Base-by-base conservation (phyloP, 768 basidiomycete species). In the Asterophora parasitica region DNA sequence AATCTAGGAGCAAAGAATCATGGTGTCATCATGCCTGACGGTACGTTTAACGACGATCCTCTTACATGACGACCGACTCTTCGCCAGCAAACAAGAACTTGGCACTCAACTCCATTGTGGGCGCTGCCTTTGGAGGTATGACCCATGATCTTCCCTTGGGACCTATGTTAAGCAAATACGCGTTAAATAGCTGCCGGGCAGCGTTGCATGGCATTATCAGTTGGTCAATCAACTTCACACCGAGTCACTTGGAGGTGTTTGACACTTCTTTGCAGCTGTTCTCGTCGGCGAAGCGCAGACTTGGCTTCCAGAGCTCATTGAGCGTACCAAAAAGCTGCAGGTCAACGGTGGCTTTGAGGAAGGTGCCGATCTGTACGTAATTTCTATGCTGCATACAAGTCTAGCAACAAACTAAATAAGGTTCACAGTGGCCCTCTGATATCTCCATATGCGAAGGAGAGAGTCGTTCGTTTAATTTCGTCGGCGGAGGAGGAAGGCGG, bases 1-100 rank as follows among this genome's bases (percentile, higher is more conserved):
- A 78, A 74, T 42, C 68, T 98, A 66, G 95, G 95, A n/a, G 95
- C 95, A 23, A 99, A 99, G 73, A 98, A 95, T 58, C 93, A 95
- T 65, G 91, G 84, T 13, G 78, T 95, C 11, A 64, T 95, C 56
- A 92, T 95, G 90, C 88, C 92, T 15, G 93, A 96, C 66, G 90
- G 92, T 94, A 52, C 46, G 75, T 60, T 16, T 17, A 26, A 33
- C 4, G 17, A 23, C 33, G 13, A 23, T 7, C 45, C 23, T 48
- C 33, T 8, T 17, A 15, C 20, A 4, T 34, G 34, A 26, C 7
- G 42, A 33, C 51, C 5, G 46, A 23, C 0, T 31, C n/a, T 30
- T 43, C 42, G 46, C 16, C 46, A 88, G 93, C 93, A 16, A 98
- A 95, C 70, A 90, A 86, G 65, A 94, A 96, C 57, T 74, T 90